These are phyloP conservation scores for Daedaleopsis sinensis DNA, from an alignment of 768 basidiomycete species.

Conservation along the genomic window DNA sequence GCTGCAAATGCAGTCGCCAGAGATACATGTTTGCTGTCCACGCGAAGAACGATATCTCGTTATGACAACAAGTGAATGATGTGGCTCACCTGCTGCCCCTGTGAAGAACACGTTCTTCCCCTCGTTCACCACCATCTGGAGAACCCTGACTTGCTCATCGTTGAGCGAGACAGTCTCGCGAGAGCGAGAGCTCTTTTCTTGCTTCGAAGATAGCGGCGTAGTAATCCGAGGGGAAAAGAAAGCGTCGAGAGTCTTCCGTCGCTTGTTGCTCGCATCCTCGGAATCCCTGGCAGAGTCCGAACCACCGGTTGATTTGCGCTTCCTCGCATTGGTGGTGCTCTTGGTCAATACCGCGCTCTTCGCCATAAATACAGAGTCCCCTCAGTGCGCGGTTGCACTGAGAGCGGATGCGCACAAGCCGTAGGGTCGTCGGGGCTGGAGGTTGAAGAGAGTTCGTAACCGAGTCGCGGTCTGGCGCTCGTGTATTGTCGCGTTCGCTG, in stretches of 20 bases:
- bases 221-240: constrained; percentile 36
- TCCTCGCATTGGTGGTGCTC: constrained; percentile 24
- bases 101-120: constrained; percentile 69
- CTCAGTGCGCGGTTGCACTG: background rate
- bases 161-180: constrained; percentile 47
- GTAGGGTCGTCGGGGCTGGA: background rate
- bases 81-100: constrained; percentile 59
- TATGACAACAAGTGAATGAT: background rate
- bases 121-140: constrained; percentile 56
- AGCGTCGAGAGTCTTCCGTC: constrained; percentile 36
- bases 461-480: constrained; percentile 7
- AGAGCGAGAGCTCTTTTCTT: constrained; percentile 19
- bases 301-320: constrained; percentile 36
- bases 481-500: constrained; percentile 6
- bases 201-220: constrained; percentile 16
- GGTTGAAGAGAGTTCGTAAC: background rate
- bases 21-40: background rate
- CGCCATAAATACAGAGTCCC: constrained; percentile 11
- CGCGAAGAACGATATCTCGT: no score
- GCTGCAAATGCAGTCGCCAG: background rate
- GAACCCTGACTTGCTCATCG: constrained; percentile 54
- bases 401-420: background rate
- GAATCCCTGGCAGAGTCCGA: constrained; percentile 9
- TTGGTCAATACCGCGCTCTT: constrained; percentile 4
- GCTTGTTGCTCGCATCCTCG: constrained; percentile 25